Conservation (phyloP, 2,329 filamentous ascomycete species). For the Coniochaeta prunicola region DNA sequence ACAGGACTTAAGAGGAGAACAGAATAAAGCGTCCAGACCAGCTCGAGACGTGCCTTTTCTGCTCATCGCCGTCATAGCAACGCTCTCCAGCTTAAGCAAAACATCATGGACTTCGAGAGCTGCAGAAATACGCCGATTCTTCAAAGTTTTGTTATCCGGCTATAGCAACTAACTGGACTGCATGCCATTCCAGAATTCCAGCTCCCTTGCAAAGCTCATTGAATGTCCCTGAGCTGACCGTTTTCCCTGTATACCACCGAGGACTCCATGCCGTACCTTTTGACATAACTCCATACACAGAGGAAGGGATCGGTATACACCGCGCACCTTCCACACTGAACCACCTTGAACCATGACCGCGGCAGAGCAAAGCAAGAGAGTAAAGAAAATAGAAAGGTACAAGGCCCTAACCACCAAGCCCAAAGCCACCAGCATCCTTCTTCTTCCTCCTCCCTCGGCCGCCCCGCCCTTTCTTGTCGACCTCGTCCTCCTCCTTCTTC, state of each 20-base stretch:
- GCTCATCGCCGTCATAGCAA: neutral
- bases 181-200: neutral
- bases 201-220: neutral
- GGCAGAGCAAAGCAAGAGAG: neutral
- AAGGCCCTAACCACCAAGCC: neutral
- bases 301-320: neutral
- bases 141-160: neutral
- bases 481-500: slow-evolving; percentile 26
- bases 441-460: slow-evolving; percentile 5
- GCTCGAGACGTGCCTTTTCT: neutral
- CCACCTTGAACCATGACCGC: neutral
- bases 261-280: neutral
- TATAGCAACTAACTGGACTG: neutral
- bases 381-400: neutral
- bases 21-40: neutral
- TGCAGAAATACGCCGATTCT: no score
- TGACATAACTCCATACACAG: neutral
- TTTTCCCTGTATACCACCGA: neutral
- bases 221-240: neutral
- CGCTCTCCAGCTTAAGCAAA: neutral
- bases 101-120: neutral
- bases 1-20: neutral
- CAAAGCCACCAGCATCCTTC: slow-evolving; percentile 4
- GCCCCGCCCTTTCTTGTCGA: slow-evolving; percentile 10
- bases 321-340: neutral